Base-by-base conservation (phyloP, 2,329 filamentous ascomycete species). In the Curvularia hawaiiensis region DNA sequence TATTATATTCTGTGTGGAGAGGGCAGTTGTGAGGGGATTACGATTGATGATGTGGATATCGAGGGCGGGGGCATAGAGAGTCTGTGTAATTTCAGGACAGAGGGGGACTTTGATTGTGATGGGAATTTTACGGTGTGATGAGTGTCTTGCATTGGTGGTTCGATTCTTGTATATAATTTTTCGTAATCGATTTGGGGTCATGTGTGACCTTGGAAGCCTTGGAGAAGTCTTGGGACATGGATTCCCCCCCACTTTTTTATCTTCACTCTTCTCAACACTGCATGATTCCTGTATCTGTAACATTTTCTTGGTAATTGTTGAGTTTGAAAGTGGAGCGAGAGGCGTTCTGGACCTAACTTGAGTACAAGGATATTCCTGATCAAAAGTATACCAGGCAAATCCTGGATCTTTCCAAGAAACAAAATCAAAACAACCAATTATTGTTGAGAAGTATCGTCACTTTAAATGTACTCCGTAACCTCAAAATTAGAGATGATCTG, bases 1-100 rank as follows among this genome's bases (percentile, higher is more conserved):
- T 73, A 84, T 57, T 83, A 82, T 59, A 82, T 86, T 49, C 79
- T 85, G 11, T 86, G 84, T 62, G 84, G 80, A 7, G 71, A 67
- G 12, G 80, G 78, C 26, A 77, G 77, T 54, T 84, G 82, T 67
- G 77, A 74, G 2, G 75, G 80, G 68, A 86, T 84, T 79, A 81
- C 78, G 12, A 85, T 83, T 79, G 75, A 71, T 4, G 75, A 74
- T 40, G 78, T 83, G 56, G 14, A 39, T 9, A 56, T 71, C n/a
- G 63, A 56, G 0, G 69, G 66, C 12, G 79, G 80, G 14, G 73
- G 81, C 66, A 78, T 59, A 4, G 55, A 54, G 24, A 70, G 67
- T 54, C 35, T 40, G n/a, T 72, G 70, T 45, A 73, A 72, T 49
- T 69, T 68, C 50, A 59, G 65, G 52, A 69, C 68, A 1, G 59